phyloP scores from a whole-genome alignment of 2,329 filamentous ascomycete species.

The Lasiodiplodia citricola region DNA sequence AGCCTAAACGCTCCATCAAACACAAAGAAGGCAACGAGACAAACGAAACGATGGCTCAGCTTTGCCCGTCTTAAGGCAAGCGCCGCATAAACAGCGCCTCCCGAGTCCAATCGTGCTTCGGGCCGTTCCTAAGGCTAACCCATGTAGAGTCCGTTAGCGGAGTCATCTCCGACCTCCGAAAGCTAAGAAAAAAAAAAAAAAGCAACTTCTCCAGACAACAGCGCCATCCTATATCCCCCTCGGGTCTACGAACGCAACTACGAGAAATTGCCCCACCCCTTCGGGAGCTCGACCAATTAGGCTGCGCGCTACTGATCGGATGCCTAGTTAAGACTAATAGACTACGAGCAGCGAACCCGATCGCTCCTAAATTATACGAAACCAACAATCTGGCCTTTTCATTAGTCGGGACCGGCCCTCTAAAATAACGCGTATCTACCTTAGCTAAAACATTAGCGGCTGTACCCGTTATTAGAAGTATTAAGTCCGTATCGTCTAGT shows the following conservation, averaged over 20 bases:
- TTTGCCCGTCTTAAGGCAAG: neutral
- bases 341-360: neutral
- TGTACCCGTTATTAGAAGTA: constrained; percentile 5
- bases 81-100: neutral
- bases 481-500: neutral
- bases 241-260: neutral
- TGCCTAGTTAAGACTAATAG: constrained; percentile 6
- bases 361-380: neutral
- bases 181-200: neutral
- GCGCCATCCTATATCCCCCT: too few species aligned
- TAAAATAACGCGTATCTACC: neutral
- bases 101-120: neutral
- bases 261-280: too few species aligned
- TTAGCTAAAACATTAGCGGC: neutral
- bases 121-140: constrained; percentile 3
- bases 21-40: constrained; percentile 9
- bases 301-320: neutral
- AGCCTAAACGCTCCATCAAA: neutral
- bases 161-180: neutral
- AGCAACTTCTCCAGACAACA: neutral
- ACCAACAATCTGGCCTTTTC: neutral
- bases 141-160: neutral
- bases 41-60: neutral
- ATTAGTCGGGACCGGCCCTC: neutral
- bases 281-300: neutral